Percentiles rank a stretch among this genome's conserved stretches.
Evolutionary conservation across 2,329 filamentous ascomycete species (phyloP).

Genomic region (Clarireedia hainanense): DNA sequence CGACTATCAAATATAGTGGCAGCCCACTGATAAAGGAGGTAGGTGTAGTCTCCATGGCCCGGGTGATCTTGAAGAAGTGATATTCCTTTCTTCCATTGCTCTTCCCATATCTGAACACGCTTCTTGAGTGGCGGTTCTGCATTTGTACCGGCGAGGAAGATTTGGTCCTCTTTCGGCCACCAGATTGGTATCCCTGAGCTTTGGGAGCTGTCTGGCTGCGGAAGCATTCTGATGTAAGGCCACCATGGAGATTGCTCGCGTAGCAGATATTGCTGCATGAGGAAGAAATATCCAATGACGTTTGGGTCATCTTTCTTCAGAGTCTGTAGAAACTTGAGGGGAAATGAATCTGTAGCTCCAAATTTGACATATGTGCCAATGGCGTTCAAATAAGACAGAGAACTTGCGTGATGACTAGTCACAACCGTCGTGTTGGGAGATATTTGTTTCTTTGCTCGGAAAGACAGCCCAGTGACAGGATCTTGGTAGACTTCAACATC

Average conservation of each 20-base stretch:
- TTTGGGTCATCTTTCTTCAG: constrained; percentile 40
- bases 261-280: constrained; percentile 59
- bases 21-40: constrained; percentile 53
- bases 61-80: constrained; percentile 12
- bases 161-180: constrained; percentile 51
- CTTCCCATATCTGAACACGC: constrained; percentile 20
- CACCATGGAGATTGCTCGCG: constrained; percentile 55
- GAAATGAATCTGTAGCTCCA: constrained; percentile 33
- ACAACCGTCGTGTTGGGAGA: constrained; percentile 34
- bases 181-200: constrained; percentile 52
- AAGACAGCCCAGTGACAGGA: constrained; percentile 43
- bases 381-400: constrained; percentile 53
- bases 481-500: constrained; percentile 46
- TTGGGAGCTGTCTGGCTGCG: constrained; percentile 46
- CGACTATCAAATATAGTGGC: constrained; percentile 57
- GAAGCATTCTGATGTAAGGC: constrained; percentile 58
- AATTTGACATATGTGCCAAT: constrained; percentile 31
- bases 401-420: constrained; percentile 42
- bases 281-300: constrained; percentile 58
- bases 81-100: constrained; percentile 21
- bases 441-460: constrained; percentile 30
- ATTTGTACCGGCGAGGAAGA: constrained; percentile 37
- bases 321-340: constrained; percentile 39
- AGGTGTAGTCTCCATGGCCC: constrained; percentile 17
- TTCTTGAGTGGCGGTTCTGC: constrained; percentile 22